Base-by-base conservation (phyloP, 1,284 basidiomycete genomes). In the Fistulina hepatica region DNA sequence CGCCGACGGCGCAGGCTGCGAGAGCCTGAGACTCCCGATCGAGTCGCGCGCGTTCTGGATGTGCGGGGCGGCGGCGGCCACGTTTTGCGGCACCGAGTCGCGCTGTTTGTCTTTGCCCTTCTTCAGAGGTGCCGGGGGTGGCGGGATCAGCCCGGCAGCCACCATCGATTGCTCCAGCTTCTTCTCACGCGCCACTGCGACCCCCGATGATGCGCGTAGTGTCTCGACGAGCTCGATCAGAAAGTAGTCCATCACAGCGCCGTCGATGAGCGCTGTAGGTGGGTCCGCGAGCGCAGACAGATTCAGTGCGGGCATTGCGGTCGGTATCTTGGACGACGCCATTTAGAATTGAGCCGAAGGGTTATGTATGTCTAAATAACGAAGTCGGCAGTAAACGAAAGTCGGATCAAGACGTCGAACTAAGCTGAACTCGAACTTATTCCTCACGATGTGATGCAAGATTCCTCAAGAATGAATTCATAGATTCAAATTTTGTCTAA, bases 181-280 rank as follows among this genome's bases (percentile, higher is more conserved):
- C 57, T 72, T 75, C 28, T 71, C 62, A 32, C 80, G 69, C 28
- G 72, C 67, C 2, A 74, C 66, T 6, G 85, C 84, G 12, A 82
- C 72, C 9, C 65, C 66, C 1, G 86, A 70, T 5, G 85, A 89
- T 26, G 70, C 71, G 20, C 76, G 71, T 21, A 93, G 65, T 1
- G 79, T 73, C 48, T 72, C 67, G 42, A 88, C 79, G 47, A 81
- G 70, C 52, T 85, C 81, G 40, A 91, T 89, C 34, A 91, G 61
- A 47, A 95, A 78, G 56, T 89, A 90, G 48, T 86, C 81, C 63
- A 91, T 80, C 1, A 76, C 76, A 9, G 80, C 72, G 23, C 68
- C 76, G 56, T 93, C 89, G 44, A 94, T 63, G 33, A 72, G 62
- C 13, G 65, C 65, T 6, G 54, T 53, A 15, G 76, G 71, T 1